phyloP scores from a whole-genome alignment of 305 asterid species.

The Solanum aculeatissimum region DNA sequence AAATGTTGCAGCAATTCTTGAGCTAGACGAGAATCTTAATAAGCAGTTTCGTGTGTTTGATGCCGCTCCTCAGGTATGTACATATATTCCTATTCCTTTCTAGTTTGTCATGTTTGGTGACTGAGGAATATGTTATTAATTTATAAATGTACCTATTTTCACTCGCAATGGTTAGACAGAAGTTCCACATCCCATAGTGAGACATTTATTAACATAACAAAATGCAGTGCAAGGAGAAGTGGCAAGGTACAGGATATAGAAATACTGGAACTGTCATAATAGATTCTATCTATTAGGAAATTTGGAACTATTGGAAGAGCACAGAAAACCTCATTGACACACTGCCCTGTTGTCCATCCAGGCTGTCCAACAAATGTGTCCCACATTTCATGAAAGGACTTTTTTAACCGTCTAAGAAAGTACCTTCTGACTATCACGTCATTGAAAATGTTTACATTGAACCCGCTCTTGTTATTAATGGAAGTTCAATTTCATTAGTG shows the following conservation, averaged over 20 bases:
- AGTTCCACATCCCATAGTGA: background rate
- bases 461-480: background rate
- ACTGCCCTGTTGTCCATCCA: background rate
- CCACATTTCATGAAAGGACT: background rate
- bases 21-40: conserved; percentile 77
- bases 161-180: background rate
- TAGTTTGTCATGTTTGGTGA: background rate
- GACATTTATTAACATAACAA: background rate
- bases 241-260: background rate
- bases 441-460: background rate
- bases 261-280: background rate
- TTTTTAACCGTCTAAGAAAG: background rate
- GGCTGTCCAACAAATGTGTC: background rate
- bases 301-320: background rate
- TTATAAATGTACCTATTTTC: background rate
- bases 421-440: background rate
- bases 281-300: background rate
- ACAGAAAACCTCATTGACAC: background rate
- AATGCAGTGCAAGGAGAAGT: background rate
- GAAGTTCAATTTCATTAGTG: background rate
- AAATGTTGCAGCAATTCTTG: conserved; percentile 92
- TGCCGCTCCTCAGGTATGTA: conserved; percentile 88
- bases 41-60: conserved; percentile 76
- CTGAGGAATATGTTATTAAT: background rate
- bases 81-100: background rate